Conservation (phyloP, 805 yeast species). For the Metschnikowia henanensis region DNA sequence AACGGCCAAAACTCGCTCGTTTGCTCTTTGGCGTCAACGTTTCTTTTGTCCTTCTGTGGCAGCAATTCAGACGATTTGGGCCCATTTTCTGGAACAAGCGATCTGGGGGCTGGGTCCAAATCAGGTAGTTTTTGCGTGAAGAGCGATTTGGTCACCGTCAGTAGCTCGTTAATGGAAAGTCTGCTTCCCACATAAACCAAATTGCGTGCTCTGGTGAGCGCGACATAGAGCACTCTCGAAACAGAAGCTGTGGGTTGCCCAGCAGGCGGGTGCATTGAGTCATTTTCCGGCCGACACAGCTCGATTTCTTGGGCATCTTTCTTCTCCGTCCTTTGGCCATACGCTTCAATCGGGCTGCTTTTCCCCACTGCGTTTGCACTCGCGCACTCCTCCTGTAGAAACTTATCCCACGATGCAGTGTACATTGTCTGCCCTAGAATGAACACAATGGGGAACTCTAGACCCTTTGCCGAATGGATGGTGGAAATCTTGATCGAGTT, state of each 20-base stretch:
- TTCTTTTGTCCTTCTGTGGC: no score
- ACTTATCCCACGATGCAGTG: slow-evolving; percentile 14
- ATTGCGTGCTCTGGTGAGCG: slow-evolving; percentile 59
- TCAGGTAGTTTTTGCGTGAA: slow-evolving; percentile 10
- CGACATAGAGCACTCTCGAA: slow-evolving; percentile 57
- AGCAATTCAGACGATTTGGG: no score
- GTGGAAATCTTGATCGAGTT: slow-evolving; percentile 57
- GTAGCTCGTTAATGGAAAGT: slow-evolving; percentile 2
- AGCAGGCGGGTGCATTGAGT: neutral
- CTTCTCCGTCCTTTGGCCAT: neutral
- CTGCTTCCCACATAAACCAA: slow-evolving; percentile 37
- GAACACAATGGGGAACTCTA: slow-evolving; percentile 72
- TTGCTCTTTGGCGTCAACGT: neutral
- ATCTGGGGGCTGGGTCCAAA: neutral
- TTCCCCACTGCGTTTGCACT: slow-evolving; percentile 1
- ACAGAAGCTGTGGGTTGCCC: slow-evolving; percentile 1
- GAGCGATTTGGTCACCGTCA: slow-evolving; percentile 1
- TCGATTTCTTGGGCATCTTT: neutral
- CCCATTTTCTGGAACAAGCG: no score
- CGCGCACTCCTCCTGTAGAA: slow-evolving; percentile 1
- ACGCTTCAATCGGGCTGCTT: neutral
- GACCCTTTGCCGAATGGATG: slow-evolving; percentile 72
- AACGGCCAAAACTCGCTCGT: neutral
- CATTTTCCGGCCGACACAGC: neutral
- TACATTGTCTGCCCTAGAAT: slow-evolving; percentile 24